These are phyloP conservation scores for Wickerhamiella vanderwaltii DNA, from an alignment of 805 yeast genomes.

Conservation along the genomic window DNA sequence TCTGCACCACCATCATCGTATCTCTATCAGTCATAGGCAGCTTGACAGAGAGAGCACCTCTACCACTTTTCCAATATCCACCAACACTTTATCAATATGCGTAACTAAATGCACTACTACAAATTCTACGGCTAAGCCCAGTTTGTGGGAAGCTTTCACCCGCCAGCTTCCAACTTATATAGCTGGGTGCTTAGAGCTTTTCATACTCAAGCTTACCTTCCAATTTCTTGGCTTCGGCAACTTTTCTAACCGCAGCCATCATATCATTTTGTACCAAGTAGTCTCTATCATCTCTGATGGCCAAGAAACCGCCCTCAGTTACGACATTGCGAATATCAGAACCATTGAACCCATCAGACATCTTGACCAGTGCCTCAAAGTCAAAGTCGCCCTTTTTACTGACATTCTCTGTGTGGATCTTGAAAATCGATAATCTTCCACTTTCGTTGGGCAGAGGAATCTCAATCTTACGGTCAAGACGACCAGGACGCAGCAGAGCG, in stretches of 20 bases:
- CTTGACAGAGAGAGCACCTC: too few species aligned
- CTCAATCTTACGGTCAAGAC: conserved; percentile 92
- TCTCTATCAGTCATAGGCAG: too few species aligned
- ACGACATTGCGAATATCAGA: conserved; percentile 94
- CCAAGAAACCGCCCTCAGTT: conserved; percentile 98
- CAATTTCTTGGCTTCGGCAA: conserved; percentile 89
- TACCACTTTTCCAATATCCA: too few species aligned
- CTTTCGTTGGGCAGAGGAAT: conserved; percentile 92
- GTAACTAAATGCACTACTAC: too few species aligned
- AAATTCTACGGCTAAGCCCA: too few species aligned
- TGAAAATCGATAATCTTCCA: conserved; percentile 86
- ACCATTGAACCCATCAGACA: conserved; percentile 98
- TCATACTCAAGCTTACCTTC: conserved; percentile 95
- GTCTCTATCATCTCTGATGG: conserved; percentile 95
- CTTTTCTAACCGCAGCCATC: conserved; percentile 97
- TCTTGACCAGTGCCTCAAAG: conserved; percentile 91
- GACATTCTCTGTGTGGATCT: conserved; percentile 78
- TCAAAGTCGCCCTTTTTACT: conserved; percentile 91
- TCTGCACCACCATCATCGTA: too few species aligned
- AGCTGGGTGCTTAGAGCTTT: conserved; percentile 59
- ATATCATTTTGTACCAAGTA: conserved; percentile 85
- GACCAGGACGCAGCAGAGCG: conserved; percentile 91
- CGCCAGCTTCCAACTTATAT: too few species aligned
- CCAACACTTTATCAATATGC: too few species aligned
- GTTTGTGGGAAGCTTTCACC: too few species aligned